Percentiles rank a stretch among this genome's conserved stretches.
phyloP scores from a whole-genome alignment of 345 rosid genomes.

The Atalantia buxifolia region DNA sequence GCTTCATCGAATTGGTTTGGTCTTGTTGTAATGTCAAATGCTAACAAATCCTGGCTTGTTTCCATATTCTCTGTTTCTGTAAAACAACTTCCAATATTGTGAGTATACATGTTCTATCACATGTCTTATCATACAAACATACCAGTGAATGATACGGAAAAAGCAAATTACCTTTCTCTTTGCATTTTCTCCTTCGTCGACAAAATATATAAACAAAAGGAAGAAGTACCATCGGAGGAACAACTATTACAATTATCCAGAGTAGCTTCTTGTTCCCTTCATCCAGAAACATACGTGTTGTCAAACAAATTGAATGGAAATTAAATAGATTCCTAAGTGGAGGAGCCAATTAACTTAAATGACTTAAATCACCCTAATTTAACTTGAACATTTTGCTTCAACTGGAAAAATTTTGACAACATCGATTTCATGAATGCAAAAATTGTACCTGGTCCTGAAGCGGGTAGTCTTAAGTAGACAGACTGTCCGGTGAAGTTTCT shows the following conservation, averaged over 20 bases:
- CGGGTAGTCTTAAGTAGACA: no score
- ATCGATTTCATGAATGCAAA: no score
- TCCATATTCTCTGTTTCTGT: not conserved
- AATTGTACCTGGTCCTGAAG: no score
- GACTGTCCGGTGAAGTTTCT: no score
- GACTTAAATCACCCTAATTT: no score
- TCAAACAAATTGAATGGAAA: no score
- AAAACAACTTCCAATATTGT: not conserved
- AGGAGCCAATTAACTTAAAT: no score
- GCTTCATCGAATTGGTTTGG: not conserved
- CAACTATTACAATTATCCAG: slow-evolving; percentile 4
- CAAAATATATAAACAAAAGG: not conserved
- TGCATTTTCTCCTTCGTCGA: not conserved
- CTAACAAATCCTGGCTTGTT: slow-evolving; percentile 14
- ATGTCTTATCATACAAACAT: not conserved
- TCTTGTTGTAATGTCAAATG: slow-evolving; percentile 3
- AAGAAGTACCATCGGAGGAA: not conserved
- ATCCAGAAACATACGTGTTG: no score
- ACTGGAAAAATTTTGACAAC: not conserved
- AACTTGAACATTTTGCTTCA: not conserved
- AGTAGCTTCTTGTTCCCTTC: no score
- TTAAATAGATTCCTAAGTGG: no score
- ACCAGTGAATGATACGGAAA: not conserved
- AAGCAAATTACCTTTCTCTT: not conserved
- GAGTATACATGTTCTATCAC: no score